Base-by-base conservation (phyloP, 345 rosid species). In the Rhodomyrtus tomentosa region DNA sequence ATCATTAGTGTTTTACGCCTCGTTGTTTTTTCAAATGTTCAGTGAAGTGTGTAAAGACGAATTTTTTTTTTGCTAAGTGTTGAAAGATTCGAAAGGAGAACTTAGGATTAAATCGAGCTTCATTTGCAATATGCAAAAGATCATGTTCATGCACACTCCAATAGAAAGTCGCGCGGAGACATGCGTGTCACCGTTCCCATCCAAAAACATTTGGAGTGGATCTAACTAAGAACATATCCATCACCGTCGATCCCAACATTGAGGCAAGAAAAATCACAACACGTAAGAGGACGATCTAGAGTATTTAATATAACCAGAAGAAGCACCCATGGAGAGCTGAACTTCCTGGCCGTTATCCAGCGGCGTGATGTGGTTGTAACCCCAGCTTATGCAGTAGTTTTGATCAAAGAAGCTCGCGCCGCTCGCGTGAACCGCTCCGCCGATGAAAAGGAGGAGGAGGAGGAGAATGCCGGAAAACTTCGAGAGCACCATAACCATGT, bases 311-410 rank as follows among this genome's bases (percentile, higher is more conserved):
- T 54, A n/a, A 93, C 95, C 95, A 13, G 94, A 91, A 87, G 88
- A 83, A 6, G 21, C 22, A 84, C 92, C 95, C 88, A 92, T 36
- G 3, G 93, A 92, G 54, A 93, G 94, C 89, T 89, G 92, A 83
- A 90, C 62, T 72, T 86, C 73, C 29, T 24, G 88, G 72, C 90
- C 92, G 58, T 83, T 76, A 82, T 89, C 53, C 11, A 86, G 82
- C 2, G 74, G 81, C 10, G 24, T 2, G 53, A 90, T 86, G 55
- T 89, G 92, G 68, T 89, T 85, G 50, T 81, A 50, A 20, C 93
- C 95, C 93, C 93, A 92, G 3, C 89, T 86, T 68, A 92, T 49
- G 10, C 72, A 76, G 81, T 93, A 93, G 50, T 87, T 88, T 27
- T 87, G 81, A 81, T 87, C 88, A 73, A 91, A 49, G 50, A 49